A percentile compares a stretch with the other conserved stretches of the same genome.
Conservation (phyloP, 2,329 filamentous ascomycete genomes). For the Claviceps cyperi region DNA sequence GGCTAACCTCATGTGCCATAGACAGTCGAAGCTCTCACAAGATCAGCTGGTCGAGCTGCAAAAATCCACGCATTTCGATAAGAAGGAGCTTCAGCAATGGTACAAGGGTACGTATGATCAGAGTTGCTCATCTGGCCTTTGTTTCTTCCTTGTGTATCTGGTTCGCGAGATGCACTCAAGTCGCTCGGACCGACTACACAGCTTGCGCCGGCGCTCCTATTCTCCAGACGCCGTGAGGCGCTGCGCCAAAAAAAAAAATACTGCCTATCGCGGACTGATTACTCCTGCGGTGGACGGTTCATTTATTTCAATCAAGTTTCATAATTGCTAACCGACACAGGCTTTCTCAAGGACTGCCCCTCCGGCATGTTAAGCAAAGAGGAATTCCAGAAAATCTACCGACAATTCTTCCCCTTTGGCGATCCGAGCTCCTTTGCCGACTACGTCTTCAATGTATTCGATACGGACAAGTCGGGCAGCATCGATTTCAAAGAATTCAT, state of each 20-base stretch:
- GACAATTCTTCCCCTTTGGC: conserved; percentile 97
- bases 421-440: conserved; percentile 96
- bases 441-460: conserved; percentile 98
- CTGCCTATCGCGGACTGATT: no score
- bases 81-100: conserved; percentile 99
- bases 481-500: conserved; percentile 99
- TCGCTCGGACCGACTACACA: no score
- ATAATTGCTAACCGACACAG: not conserved
- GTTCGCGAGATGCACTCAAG: no score
- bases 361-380: conserved; percentile 94
- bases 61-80: conserved; percentile 95
- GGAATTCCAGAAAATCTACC: conserved; percentile 99
- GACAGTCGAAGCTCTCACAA: conserved; percentile 95
- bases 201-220: no score
- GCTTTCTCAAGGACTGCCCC: conserved; percentile 67
- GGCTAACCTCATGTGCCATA: conserved; percentile 21
- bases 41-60: conserved; percentile 92
- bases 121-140: not conserved
- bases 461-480: conserved; percentile 89
- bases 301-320: no score
- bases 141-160: not conserved
- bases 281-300: no score
- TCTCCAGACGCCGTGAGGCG: no score
- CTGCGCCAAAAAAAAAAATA: no score
- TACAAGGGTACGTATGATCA: conserved; percentile 62